These are phyloP conservation scores for Helotiales sp. DNA, from an alignment of 2,329 filamentous ascomycete species.

Conservation along the genomic window DNA sequence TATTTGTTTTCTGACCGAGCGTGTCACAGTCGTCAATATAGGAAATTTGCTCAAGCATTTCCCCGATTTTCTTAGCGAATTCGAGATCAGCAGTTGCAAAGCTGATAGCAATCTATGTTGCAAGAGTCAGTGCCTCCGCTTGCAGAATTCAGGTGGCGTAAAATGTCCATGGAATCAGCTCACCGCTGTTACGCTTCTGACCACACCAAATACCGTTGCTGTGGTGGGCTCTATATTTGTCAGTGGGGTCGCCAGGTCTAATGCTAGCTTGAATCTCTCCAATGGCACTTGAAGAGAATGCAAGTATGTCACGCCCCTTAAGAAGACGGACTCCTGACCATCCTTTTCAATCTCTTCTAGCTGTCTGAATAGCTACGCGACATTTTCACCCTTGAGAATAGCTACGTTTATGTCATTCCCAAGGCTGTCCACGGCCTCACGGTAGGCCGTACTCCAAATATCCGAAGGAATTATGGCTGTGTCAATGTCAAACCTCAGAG, in stretches of 20 bases:
- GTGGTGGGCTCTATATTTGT: conserved; percentile 16
- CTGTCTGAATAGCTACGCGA: conserved; percentile 15
- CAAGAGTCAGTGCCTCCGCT: conserved; percentile 2
- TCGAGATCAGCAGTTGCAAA: conserved; percentile 19
- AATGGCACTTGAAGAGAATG: conserved; percentile 14
- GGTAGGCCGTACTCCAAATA: conserved; percentile 13
- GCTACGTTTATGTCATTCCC: conserved; percentile 13
- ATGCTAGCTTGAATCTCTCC: conserved; percentile 17
- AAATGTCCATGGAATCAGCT: not conserved
- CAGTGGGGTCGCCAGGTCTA: conserved; percentile 14
- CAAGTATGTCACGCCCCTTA: conserved; percentile 14
- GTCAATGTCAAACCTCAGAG: conserved; percentile 11
- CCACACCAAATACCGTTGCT: conserved; percentile 9
- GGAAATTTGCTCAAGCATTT: conserved; percentile 15
- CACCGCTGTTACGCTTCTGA: conserved; percentile 15
- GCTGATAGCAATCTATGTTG: conserved; percentile 16
- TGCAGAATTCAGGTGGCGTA: not conserved
- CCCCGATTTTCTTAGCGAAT: conserved; percentile 13
- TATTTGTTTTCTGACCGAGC: conserved; percentile 14
- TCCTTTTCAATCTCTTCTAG: conserved; percentile 15
- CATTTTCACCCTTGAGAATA: conserved; percentile 15
- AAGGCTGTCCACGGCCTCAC: conserved; percentile 14
- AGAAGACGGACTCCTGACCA: conserved; percentile 13
- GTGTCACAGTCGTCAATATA: conserved; percentile 16
- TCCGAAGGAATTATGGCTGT: conserved; percentile 5